Base-by-base conservation (phyloP, 2,329 filamentous ascomycete species). In the Huntiella abstrusa region DNA sequence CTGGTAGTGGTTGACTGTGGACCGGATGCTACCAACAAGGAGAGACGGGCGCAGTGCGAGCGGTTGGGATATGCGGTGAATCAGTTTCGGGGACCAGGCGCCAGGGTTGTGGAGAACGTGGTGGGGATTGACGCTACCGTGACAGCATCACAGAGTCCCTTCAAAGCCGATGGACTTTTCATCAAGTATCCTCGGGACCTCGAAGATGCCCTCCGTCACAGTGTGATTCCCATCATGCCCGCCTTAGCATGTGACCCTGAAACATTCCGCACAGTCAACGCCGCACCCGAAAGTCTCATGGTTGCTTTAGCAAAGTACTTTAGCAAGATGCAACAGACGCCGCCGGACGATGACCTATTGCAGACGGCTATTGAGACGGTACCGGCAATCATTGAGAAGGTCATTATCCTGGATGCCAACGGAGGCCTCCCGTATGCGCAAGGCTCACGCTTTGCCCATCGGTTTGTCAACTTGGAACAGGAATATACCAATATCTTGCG, bases 401-500 rank as follows among this genome's bases (percentile, higher is more conserved):
- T 98, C 37, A 93, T 98, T 51, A 66, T 98, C 22, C 69, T 98
- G 5, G 91, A 98, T 59, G 78, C 83, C 0, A 63, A 86, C 0
- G 91, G 91, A 3, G 88, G 86, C 0, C 85, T 87, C 40, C 91
- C 91, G 0, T 68, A 83, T 49, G 58, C 70, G 54, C 59, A 59
- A 4, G 58, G 57, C 17, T 56, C 59, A 2, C 57, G 57, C 2
- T 55, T 59, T 15, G 58, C 58, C 32, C 64, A 67, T 46, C 56
- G 64, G 33, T 96, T 95, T 57, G 74, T 98, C 57, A 98, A 98
- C 55, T 70, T 98, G 48, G 82, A 92, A 57, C 86, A 96, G 57
- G 88, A 98, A 58, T 94, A 82, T 53, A 66, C 73, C 1, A 64
- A 71, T 19, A 73, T 85, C 53, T 66, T 93, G 19, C 55, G 59